Evolutionary conservation across 2,329 filamentous ascomycete genomes (phyloP).

Genomic region (Colletotrichum sp.): DNA sequence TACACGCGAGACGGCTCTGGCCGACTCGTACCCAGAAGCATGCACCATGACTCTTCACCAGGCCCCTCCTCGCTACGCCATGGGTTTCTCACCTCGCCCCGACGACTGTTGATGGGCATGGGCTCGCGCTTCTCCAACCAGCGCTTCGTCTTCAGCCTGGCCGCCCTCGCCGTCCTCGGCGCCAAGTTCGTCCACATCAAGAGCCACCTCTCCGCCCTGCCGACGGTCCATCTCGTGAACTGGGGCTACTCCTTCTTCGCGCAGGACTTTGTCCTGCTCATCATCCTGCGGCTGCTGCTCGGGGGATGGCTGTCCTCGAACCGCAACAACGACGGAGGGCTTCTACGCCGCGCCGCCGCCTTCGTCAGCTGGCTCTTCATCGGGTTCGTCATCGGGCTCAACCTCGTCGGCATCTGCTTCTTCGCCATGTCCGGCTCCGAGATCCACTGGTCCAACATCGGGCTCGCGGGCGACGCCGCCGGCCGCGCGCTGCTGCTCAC

Average conservation of each 20-base stretch:
- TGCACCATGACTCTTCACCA: not conserved
- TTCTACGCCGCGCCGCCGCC: not conserved
- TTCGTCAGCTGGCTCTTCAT: slow-evolving; percentile 5
- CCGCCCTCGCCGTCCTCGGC: slow-evolving; percentile 31
- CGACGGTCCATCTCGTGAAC: slow-evolving; percentile 29
- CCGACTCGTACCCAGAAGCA: not conserved
- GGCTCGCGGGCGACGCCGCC: slow-evolving; percentile 32
- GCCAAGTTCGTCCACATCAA: slow-evolving; percentile 37
- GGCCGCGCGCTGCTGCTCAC: slow-evolving; percentile 33
- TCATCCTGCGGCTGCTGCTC: slow-evolving; percentile 35
- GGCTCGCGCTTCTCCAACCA: slow-evolving; percentile 19
- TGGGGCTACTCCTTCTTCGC: slow-evolving; percentile 39
- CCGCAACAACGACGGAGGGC: not conserved
- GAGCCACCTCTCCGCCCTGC: slow-evolving; percentile 34
- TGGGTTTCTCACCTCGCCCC: not conserved
- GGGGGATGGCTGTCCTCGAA: slow-evolving; percentile 23
- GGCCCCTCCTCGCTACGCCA: not conserved
- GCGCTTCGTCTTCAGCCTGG: slow-evolving; percentile 34
- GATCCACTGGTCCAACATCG: slow-evolving; percentile 39
- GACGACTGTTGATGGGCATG: not conserved
- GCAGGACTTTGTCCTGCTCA: slow-evolving; percentile 35
- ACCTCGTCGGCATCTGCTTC: slow-evolving; percentile 25
- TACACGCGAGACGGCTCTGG: not conserved
- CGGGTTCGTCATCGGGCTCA: slow-evolving; percentile 23
- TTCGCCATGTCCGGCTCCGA: slow-evolving; percentile 36